These are phyloP conservation scores for Vicia faba DNA, from an alignment of 306 rosid species.

Conservation along the genomic window DNA sequence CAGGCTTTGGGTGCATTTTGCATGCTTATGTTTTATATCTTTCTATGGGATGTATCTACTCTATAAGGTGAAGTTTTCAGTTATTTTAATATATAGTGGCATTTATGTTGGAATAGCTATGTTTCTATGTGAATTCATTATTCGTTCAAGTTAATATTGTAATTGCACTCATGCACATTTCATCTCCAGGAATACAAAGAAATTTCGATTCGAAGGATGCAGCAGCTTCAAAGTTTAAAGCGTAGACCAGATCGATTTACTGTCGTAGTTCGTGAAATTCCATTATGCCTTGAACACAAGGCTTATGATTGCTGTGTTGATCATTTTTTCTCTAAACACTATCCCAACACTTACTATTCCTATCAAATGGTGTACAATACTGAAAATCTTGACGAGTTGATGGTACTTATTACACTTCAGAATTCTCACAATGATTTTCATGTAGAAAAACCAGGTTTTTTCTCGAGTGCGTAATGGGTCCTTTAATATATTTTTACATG, in stretches of 20 bases:
- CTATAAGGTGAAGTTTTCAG: conserved; percentile 62
- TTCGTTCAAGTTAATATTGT: too few species aligned
- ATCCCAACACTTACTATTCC: conserved; percentile 67
- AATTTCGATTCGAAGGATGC: conserved; percentile 65
- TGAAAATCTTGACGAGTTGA: conserved; percentile 55
- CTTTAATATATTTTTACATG: conserved; percentile 47
- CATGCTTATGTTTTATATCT: conserved; percentile 78
- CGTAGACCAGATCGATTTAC: conserved; percentile 81
- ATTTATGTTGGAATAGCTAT: not conserved
- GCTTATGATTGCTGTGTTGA: conserved; percentile 63
- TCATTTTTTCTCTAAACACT: conserved; percentile 74
- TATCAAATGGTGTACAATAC: conserved; percentile 63
- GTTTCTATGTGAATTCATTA: too few species aligned
- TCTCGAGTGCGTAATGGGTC: conserved; percentile 26
- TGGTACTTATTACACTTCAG: conserved; percentile 52
- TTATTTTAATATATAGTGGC: conserved; percentile 7
- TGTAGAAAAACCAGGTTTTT: not conserved
- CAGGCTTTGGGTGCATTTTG: conserved; percentile 97
- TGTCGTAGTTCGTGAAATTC: conserved; percentile 76
- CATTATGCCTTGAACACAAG: conserved; percentile 69
- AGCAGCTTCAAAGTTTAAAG: conserved; percentile 58
- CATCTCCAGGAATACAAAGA: conserved; percentile 74
- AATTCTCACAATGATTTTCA: too few species aligned
- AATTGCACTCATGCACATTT: conserved; percentile 32
- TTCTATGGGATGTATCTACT: conserved; percentile 75